Evolutionary conservation across 208 protist genomes (phyloP).

Genomic region (Acanthamoeba divionensis): DNA sequence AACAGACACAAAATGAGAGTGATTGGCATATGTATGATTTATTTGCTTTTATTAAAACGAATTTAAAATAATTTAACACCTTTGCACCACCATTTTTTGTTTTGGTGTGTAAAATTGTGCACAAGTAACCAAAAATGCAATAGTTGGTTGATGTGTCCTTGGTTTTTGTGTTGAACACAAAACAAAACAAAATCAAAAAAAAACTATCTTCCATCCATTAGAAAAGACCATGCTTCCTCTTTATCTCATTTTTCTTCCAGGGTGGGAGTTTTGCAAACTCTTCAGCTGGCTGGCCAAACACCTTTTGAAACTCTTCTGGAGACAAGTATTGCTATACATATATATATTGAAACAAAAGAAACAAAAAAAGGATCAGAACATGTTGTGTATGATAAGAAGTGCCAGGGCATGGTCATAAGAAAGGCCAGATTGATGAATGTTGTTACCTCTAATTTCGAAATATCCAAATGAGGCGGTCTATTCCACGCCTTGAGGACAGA

Average conservation of each 20-base stretch:
- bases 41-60: too few relatives aligned
- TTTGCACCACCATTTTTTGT: too few relatives aligned
- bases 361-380: background rate
- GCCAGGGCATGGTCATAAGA: background rate
- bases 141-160: too few relatives aligned
- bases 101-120: too few relatives aligned
- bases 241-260: slow-evolving; percentile 6
- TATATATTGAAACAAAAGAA: background rate
- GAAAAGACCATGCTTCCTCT: background rate
- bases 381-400: background rate
- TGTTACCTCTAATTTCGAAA: background rate
- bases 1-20: too few relatives aligned
- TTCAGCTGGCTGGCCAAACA: background rate
- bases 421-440: background rate
- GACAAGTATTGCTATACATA: background rate
- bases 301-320: slow-evolving; percentile 33
- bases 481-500: background rate
- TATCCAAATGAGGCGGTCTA: background rate
- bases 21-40: too few relatives aligned
- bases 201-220: background rate
- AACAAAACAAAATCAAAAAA: too few relatives aligned
- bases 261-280: background rate
- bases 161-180: too few relatives aligned
- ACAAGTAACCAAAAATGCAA: too few relatives aligned
- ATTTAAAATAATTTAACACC: too few relatives aligned